Percentiles rank a stretch among this genome's conserved stretches.
Evolutionary conservation across 441 rosid genomes (phyloP).

Genomic region (Biscutella auriculata): DNA sequence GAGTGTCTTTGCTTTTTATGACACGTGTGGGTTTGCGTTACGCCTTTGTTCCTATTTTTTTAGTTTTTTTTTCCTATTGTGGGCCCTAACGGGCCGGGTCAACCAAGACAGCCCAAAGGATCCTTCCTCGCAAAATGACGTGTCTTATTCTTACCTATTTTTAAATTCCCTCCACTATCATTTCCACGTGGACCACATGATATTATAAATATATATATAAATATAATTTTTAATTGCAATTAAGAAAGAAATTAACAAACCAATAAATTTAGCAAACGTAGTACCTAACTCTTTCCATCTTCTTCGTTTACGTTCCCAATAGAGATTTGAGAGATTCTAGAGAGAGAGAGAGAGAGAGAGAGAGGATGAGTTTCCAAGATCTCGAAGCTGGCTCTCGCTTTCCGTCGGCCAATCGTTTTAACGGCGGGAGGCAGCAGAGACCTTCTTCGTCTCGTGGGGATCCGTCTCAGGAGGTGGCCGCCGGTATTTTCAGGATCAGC

Average conservation of each 20-base stretch:
- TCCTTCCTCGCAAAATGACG: slow-evolving; percentile 5
- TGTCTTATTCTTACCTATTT: neutral
- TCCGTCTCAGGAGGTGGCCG: slow-evolving; percentile 59
- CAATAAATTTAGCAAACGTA: neutral
- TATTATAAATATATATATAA: neutral
- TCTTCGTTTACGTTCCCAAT: neutral
- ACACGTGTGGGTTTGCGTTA: slow-evolving; percentile 24
- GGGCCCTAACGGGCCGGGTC: neutral
- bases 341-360: neutral
- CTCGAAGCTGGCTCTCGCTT: slow-evolving; percentile 41
- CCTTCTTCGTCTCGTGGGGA: slow-evolving; percentile 26
- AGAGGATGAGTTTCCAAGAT: slow-evolving; percentile 65
- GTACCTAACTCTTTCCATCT: slow-evolving; percentile 15
- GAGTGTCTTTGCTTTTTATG: slow-evolving; percentile 13
- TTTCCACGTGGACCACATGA: slow-evolving; percentile 17
- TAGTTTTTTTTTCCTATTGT: no score
- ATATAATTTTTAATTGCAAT: neutral
- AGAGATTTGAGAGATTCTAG: neutral
- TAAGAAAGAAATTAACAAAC: neutral
- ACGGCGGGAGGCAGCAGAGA: slow-evolving; percentile 23
- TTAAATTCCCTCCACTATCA: neutral
- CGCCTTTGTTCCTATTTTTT: neutral
- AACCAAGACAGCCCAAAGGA: slow-evolving; percentile 8
- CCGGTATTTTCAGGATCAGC: slow-evolving; percentile 67
- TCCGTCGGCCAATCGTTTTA: slow-evolving; percentile 1